Evolutionary conservation across 257 asterid species (phyloP), one percentile per base, ranked within the genome.

Genomic region (Buddleja alternifolia): DNA sequence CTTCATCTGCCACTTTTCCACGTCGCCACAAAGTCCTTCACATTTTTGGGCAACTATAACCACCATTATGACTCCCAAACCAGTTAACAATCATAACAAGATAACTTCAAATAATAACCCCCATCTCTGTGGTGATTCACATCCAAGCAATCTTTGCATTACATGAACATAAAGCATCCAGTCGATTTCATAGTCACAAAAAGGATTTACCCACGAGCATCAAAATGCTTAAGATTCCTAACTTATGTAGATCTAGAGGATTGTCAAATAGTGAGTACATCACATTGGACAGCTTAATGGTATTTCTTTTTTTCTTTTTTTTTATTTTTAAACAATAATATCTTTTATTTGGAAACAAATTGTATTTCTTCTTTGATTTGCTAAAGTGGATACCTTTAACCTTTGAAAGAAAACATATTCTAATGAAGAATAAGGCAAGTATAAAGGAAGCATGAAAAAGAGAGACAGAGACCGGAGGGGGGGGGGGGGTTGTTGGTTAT

Each of bases 41-140:
- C 32, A 50, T 69, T n/a, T 34, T 17, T 61, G 40, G 64, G 61
- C 44, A 11, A 21, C 51, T 41, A 23, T 71, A 32, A 36, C 23
- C 60, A 42, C 53, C 36, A 39, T 4, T 23, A 41, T 24, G 17
- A 55, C 29, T 56, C 74, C 50, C 11, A 15, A 23, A 66, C 55
- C 50, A 16, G 44, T 55, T 41, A 54, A 55, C 48, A 21, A 52
- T 46, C 44, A 29, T n/a, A 17, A 51, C 4, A 20, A 16, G 39
- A 50, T 66, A 29, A 64, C 12, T 17, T 12, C 40, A 46, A 32
- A 51, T 20, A 36, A 17, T 20, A 50, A 34, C 7, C 62, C 55
- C 29, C 10, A 15, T 45, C 16, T 46, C 53, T 4, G 7, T 61
- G 4, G 16, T 21, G 23, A 51, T 51, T 21, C 15, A 51, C 15